phyloP scores from a whole-genome alignment of 768 basidiomycete genomes.

The Leccinum boreale region DNA sequence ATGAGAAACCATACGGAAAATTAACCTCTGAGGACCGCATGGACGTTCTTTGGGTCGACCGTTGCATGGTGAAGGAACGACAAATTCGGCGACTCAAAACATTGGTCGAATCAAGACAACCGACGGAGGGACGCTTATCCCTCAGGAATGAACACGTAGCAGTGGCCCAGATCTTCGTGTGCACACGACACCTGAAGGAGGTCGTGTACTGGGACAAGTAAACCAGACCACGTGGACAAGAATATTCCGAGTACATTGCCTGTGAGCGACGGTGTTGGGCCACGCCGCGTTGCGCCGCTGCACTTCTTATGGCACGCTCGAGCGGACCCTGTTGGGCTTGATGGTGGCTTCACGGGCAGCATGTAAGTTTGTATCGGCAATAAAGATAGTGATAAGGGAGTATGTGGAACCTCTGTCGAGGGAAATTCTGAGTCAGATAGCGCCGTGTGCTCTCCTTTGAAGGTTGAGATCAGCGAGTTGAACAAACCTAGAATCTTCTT shows the following conservation, averaged over 20 bases:
- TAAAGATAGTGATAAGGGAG: neutral
- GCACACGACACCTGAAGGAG: neutral
- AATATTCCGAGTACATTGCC: neutral
- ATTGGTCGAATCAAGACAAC: neutral
- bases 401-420: neutral
- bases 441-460: neutral
- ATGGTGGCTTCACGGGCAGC: neutral
- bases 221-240: neutral
- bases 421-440: neutral
- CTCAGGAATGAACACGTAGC: neutral
- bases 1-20: neutral
- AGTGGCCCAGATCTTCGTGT: neutral
- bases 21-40: neutral
- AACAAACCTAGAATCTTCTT: neutral
- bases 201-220: neutral
- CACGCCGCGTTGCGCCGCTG: neutral
- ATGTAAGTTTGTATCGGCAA: neutral
- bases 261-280: neutral
- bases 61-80: neutral
- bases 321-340: neutral
- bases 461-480: neutral
- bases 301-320: neutral
- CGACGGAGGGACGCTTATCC: neutral
- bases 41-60: neutral
- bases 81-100: neutral